A percentile compares a stretch with the other conserved stretches of the same genome.
Evolutionary conservation across 176 grass and related monocot species (phyloP).

Genomic region (Cenchrus purpureus): DNA sequence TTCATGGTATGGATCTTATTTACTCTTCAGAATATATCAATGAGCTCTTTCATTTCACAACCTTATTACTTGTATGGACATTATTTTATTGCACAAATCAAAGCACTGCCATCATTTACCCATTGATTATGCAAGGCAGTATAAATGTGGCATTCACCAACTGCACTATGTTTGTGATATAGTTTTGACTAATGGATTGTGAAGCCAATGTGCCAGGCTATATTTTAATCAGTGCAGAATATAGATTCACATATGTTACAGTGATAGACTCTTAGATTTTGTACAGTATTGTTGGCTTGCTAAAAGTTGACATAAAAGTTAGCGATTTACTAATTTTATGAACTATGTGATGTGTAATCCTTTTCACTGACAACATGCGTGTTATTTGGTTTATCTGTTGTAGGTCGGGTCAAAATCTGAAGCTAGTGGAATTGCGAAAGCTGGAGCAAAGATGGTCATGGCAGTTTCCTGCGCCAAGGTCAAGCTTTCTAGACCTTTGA

Average conservation of each 20-base stretch:
- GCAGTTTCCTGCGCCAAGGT: constrained; percentile 96
- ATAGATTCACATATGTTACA: not conserved
- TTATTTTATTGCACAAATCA: not conserved
- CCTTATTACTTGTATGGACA: not conserved
- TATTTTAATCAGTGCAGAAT: not conserved
- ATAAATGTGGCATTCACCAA: not conserved
- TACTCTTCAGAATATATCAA: not conserved
- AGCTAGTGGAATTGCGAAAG: constrained; percentile 92
- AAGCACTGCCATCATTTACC: not conserved
- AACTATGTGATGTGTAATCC: not conserved
- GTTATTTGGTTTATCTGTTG: constrained; percentile 15
- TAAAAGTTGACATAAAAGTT: constrained; percentile 25
- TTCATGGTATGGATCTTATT: constrained; percentile 79
- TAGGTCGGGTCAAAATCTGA: constrained; percentile 98
- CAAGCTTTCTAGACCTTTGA: constrained; percentile 15
- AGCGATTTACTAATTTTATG: not conserved
- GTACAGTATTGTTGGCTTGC: not conserved
- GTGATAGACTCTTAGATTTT: not conserved
- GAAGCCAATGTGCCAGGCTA: no score
- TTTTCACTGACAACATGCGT: constrained; percentile 2
- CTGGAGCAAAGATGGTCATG: constrained; percentile 99
- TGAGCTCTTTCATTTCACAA: constrained; percentile 9
- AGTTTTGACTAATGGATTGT: not conserved
- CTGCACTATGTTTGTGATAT: not conserved
- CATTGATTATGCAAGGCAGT: not conserved